phyloP scores from a whole-genome alignment of 345 rosid species.

The Gossypium raimondii region DNA sequence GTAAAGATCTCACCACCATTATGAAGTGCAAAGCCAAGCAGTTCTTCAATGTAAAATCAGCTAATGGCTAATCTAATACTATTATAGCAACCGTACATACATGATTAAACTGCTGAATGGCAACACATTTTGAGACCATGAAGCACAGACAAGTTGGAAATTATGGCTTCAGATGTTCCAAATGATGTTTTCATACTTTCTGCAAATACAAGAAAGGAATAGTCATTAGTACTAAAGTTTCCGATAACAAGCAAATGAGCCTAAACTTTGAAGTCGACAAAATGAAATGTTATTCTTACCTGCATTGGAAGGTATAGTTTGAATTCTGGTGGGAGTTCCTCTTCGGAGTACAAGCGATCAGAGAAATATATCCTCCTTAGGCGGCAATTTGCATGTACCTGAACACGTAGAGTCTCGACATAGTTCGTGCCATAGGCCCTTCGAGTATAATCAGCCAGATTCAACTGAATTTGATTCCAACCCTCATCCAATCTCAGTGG shows the following conservation, averaged over 20 bases:
- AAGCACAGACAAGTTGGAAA: background rate
- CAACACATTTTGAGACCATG: background rate
- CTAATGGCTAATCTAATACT: background rate
- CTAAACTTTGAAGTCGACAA: background rate
- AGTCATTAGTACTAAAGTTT: background rate
- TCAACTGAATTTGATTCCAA: conserved; percentile 94
- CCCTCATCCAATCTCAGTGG: conserved; percentile 94
- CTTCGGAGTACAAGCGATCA: conserved; percentile 88
- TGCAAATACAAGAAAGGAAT: conserved; percentile 28
- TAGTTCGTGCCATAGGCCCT: conserved; percentile 97
- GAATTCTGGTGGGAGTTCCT: conserved; percentile 96
- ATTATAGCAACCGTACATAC: conserved; percentile 9
- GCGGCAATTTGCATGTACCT: conserved; percentile 94
- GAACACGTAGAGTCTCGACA: conserved; percentile 89
- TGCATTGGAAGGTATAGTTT: conserved; percentile 92
- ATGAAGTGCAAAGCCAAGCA: background rate
- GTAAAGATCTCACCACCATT: background rate
- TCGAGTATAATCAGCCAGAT: conserved; percentile 83
- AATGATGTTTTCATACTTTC: conserved; percentile 38
- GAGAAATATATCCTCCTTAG: conserved; percentile 89
- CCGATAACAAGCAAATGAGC: background rate
- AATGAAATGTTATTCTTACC: conserved; percentile 33
- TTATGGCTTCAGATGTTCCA: background rate
- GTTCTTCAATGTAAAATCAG: background rate
- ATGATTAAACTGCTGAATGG: background rate